Base-by-base conservation (phyloP, 495 filamentous ascomycete genomes). In the Usnea hakonensis region DNA sequence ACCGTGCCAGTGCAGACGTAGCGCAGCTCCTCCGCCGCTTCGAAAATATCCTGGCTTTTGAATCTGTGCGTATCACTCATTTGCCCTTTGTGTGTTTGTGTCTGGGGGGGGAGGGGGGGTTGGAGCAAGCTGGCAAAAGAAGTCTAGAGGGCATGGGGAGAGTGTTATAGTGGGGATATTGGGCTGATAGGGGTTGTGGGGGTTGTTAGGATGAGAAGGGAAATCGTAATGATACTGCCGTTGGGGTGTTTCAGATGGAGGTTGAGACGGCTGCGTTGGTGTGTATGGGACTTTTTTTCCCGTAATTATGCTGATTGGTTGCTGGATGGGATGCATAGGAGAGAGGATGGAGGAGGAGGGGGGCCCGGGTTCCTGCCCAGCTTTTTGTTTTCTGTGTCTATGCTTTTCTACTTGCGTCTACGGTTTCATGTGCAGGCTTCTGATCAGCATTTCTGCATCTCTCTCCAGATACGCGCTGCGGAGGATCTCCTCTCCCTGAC, bases 401-500 rank as follows among this genome's bases (percentile, higher is more conserved):
- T 26, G 56, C 3, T 32, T 44, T 23, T 21, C 57, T 2, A 16
- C 30, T 30, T 35, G 30, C 41, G 1, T 37, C 44, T 16, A 36
- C 3, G 33, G 16, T 19, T n/a, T 13, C 35, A 44, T 19, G 1
- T 2, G 9, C 5, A 2, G 10, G 0, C 2, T 46, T 14, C 8
- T 55, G 5, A 5, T 2, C 2, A n/a, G n/a, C 58, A 40, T 36
- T 32, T 16, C 23, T n/a, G n/a, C n/a, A 14, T 33, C n/a, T 66
- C 14, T 21, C 4, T 5, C 55, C 41, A 88, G 86, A 77, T 87
- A 67, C 83, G 83, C 50, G 79, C 84, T 16, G 82, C 82, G 13
- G 87, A 90, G 72, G 86, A 90, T 57, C 70, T 87, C 26, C 75
- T 88, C 41, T 75, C 78, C 14, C 68, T 90, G 17, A 87, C 81